Evolutionary conservation across 768 basidiomycete genomes (phyloP), one percentile per base, ranked within the genome.

Genomic region (Tremella yokohamensis): DNA sequence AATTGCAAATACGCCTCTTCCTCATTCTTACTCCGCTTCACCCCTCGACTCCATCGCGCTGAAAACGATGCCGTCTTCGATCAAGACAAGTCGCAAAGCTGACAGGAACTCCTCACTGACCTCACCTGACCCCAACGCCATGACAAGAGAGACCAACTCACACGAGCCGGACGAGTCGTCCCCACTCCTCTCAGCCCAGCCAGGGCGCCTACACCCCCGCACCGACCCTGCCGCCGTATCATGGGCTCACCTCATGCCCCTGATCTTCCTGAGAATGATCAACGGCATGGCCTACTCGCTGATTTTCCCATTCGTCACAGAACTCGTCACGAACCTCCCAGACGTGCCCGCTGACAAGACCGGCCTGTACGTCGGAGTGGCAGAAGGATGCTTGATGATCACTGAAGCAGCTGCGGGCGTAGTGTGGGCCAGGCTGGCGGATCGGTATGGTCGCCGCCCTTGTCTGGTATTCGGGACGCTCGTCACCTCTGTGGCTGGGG

Each of bases 341-440:
- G 18, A 34, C 18, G 54, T 55, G 16, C 54, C 54, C 18, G 18
- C n/a, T 4, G 44, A 44, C 42, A 44, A 34, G 22, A 34, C 48
- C 20, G 54, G 54, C 15, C 26, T 55, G 15, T 55, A 55, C 44
- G 18, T 40, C 39, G 54, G 54, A 12, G 20, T 55, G 15, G 44
- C 20, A 15, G 56, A 58, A 52, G 56, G 56, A 2, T 22, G 16
- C 26, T 18, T 58, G 50, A 58, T 58, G 56, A 6, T 58, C 16
- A 39, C 37, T 34, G 56, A 58, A 39, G 56, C 56, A 12, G 34
- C 29, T 26, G 24, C 25, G 12, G 56, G 51, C 15, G 19, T 37
- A 3, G 12, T 39, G 13, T 58, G 56, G 56, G 56, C 56, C 3
- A 18, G 19, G 16, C n/a, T 38, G 7, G 56, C 29, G 9, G 49